A percentile compares a stretch with the other conserved stretches of the same genome.
Evolutionary conservation across 2,329 filamentous ascomycete genomes (phyloP).

Genomic region (Fusarium mangiferae): DNA sequence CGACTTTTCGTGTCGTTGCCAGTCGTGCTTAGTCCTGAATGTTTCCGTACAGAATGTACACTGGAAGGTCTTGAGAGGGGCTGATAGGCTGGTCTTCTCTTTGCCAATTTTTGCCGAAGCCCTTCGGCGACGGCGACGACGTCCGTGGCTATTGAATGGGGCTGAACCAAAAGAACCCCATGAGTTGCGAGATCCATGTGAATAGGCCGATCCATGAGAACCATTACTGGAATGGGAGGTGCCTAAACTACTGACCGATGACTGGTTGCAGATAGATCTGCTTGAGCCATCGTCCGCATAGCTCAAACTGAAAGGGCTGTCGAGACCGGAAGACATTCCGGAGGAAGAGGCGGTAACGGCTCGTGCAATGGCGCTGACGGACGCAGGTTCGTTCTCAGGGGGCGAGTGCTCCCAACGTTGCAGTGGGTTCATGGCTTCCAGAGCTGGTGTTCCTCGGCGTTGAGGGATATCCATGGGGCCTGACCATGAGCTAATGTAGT

Average conservation of each 20-base stretch:
- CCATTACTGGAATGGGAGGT: constrained; percentile 69
- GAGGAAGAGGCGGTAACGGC: constrained; percentile 66
- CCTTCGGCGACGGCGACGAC: constrained; percentile 60
- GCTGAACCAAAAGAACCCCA: constrained; percentile 62
- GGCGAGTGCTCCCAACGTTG: constrained; percentile 70
- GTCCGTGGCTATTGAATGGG: constrained; percentile 55
- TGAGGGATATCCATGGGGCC: constrained; percentile 79
- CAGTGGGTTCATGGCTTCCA: constrained; percentile 65
- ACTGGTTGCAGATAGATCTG: constrained; percentile 67
- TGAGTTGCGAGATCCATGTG: constrained; percentile 67
- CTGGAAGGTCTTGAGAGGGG: constrained; percentile 68
- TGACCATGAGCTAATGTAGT: constrained; percentile 67
- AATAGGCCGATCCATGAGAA: constrained; percentile 69
- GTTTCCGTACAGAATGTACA: constrained; percentile 77
- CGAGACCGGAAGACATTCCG: constrained; percentile 63
- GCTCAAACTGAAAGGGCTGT: constrained; percentile 67
- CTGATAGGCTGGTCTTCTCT: constrained; percentile 50
- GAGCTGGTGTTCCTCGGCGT: constrained; percentile 64
- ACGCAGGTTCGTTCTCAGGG: constrained; percentile 69
- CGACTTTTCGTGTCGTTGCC: constrained; percentile 77
- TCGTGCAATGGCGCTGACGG: constrained; percentile 66
- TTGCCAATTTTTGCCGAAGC: constrained; percentile 52
- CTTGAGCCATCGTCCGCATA: constrained; percentile 71
- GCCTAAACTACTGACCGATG: constrained; percentile 68
- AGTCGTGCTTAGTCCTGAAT: constrained; percentile 75